These are phyloP conservation scores for Sarocladiaceae sp. DNA, from an alignment of 2,329 filamentous ascomycete genomes.

Conservation along the genomic window DNA sequence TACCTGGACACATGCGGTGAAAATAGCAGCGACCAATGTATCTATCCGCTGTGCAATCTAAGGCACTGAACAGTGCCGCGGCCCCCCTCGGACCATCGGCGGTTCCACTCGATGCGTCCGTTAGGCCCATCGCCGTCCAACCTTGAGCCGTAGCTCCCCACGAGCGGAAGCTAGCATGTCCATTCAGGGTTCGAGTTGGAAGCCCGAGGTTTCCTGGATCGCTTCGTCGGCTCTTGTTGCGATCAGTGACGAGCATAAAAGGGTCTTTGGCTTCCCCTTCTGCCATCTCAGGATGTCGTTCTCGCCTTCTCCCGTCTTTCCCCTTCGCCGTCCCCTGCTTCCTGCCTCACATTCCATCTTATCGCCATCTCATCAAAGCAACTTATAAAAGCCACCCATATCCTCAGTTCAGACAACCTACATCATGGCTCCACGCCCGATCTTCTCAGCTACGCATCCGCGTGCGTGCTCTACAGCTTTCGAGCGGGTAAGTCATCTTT, in stretches of 20 bases:
- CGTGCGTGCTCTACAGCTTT: conserved; percentile 95
- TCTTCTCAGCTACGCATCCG: conserved; percentile 92
- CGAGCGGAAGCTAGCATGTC: not conserved
- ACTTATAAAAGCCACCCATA: not conserved
- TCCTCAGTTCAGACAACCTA: conserved; percentile 13
- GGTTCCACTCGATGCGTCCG: not conserved
- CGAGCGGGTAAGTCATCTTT: conserved; percentile 63
- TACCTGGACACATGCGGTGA: too few relatives aligned
- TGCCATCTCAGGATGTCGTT: not conserved
- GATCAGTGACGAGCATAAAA: not conserved
- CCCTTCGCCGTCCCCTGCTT: not conserved
- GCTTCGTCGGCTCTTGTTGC: not conserved
- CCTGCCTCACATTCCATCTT: not conserved
- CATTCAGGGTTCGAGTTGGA: conserved; percentile 3
- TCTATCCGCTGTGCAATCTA: too few relatives aligned
- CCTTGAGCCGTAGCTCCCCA: not conserved
- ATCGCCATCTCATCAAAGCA: not conserved
- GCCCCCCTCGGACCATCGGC: not conserved
- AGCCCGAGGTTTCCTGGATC: not conserved
- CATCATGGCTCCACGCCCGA: conserved; percentile 61
- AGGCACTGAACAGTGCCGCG: too few relatives aligned
- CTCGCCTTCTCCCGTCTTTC: not conserved
- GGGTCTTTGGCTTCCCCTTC: not conserved
- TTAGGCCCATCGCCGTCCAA: conserved; percentile 2
- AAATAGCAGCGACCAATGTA: not conserved